A percentile compares a stretch with the other conserved stretches of the same genome.
Conservation (phyloP, 2,329 filamentous ascomycete genomes). For the Aspergillus udagawae region DNA sequence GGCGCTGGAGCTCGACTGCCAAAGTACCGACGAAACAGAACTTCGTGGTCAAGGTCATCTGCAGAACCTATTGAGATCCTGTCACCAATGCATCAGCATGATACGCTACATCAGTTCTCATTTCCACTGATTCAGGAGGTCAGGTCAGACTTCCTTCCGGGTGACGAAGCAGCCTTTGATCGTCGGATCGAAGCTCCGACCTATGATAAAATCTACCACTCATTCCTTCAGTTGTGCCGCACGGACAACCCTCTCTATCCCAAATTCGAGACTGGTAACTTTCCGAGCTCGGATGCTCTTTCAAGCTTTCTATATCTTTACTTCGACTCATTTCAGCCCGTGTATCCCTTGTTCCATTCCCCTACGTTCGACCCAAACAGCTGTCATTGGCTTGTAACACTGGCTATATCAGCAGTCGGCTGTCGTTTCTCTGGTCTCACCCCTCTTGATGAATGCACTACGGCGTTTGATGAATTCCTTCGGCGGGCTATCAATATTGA, state of each 20-base stretch:
- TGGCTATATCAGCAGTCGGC: constrained; percentile 40
- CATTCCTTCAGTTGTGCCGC: constrained; percentile 31
- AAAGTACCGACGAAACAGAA: constrained; percentile 22
- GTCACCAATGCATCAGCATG: constrained; percentile 9
- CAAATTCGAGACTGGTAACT: constrained; percentile 28
- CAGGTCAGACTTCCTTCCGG: constrained; percentile 12
- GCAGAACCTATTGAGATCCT: constrained; percentile 7
- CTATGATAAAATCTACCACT: constrained; percentile 26
- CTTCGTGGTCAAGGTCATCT: constrained; percentile 12
- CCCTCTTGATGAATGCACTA: constrained; percentile 24
- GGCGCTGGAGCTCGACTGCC: constrained; percentile 21
- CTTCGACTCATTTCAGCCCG: constrained; percentile 37
- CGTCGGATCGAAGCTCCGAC: constrained; percentile 19
- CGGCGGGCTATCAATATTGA: constrained; percentile 35
- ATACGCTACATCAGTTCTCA: constrained; percentile 13
- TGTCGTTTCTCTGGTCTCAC: constrained; percentile 30
- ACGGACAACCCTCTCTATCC: constrained; percentile 26
- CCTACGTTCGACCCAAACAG: constrained; percentile 33
- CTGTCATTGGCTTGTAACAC: constrained; percentile 38
- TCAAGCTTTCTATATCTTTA: constrained; percentile 33
- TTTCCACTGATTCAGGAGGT: constrained; percentile 21
- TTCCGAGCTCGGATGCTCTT: constrained; percentile 25
- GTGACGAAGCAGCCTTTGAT: constrained; percentile 6
- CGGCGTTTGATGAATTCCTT: constrained; percentile 41
- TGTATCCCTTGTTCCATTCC: constrained; percentile 40